Base-by-base conservation (phyloP, 1,139 yeast species). In the Candida neerlandica region DNA sequence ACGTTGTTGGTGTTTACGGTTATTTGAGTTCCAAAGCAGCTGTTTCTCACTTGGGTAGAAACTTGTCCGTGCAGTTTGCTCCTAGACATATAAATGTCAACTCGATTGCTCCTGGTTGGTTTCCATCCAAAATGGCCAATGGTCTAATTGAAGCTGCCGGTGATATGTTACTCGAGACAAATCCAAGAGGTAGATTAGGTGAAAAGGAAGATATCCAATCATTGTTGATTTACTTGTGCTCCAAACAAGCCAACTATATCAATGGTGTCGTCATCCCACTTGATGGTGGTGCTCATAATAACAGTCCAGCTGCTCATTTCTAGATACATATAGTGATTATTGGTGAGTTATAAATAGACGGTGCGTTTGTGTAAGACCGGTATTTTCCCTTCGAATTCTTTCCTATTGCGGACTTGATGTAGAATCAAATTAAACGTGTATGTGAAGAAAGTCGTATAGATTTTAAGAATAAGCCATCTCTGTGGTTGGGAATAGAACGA, bases 11-110 rank as follows among this genome's bases (percentile, higher is more conserved):
- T 41, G 78, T 86, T 14, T 86, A 81, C 57, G 91, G 91, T 4
- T 87, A 87, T 66, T 65, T 79, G 51, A 89, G 92, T 6, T 86
- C 92, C 47, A 87, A 87, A 67, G 89, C 92, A 2, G 94, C 89
- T 46, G 86, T 86, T 9, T 78, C 84, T 49, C 94, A 87, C 64
- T 63, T 87, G 64, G 86, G 86, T 38, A 83, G 81, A 67, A 71
- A 78, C 53, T 74, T 86, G 60, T 86, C 91, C 2, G 62, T 76
- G 45, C 85, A 82, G 58, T 74, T 86, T 59, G 90, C 88, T 1
- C 86, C 85, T n/a, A 69, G 77, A 48, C 80, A 85, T 64, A 79
- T 85, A 59, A 84, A 82, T 44, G 89, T 84, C 56, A 86, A 86
- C 66, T 73, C 83, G 7, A 67, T 87, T 57, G 91, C 91, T 11